Conservation (phyloP, 768 basidiomycete genomes). For the Serendipita sp. region DNA sequence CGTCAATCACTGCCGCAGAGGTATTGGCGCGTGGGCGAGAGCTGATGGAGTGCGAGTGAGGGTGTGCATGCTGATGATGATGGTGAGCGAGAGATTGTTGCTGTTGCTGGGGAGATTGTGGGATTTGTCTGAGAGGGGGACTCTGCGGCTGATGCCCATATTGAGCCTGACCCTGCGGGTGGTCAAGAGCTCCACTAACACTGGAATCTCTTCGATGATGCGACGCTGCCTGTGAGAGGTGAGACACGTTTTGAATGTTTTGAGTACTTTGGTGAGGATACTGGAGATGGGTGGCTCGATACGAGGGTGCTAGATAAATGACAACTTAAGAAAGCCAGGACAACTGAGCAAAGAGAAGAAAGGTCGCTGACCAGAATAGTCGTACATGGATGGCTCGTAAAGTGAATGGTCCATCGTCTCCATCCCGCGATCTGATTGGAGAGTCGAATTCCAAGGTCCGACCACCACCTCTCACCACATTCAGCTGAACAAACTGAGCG, state of each 20-base stretch:
- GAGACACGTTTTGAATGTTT: not conserved
- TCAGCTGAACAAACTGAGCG: not conserved
- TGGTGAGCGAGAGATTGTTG: not conserved
- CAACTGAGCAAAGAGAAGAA: not conserved
- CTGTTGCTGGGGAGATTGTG: not conserved
- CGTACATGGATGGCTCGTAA: not conserved
- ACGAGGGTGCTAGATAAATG: not conserved
- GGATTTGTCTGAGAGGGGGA: not conserved
- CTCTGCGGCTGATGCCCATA: not conserved
- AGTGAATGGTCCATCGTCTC: slow-evolving; percentile 2
- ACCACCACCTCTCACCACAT: not conserved
- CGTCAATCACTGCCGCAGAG: not conserved
- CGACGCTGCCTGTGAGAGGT: not conserved
- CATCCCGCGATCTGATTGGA: slow-evolving; percentile 1
- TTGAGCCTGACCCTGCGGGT: not conserved
- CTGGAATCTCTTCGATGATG: slow-evolving; percentile 3
- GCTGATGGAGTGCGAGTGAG: not conserved
- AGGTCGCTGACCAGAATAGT: not conserved
- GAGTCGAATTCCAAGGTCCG: not conserved
- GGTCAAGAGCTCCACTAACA: not conserved
- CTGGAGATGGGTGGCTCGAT: not conserved
- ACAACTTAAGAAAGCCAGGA: not conserved
- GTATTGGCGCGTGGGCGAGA: not conserved
- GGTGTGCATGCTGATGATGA: not conserved
- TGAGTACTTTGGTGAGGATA: not conserved